phyloP scores from a whole-genome alignment of 2,329 filamentous ascomycete genomes.

The Podosphaera fusca region DNA sequence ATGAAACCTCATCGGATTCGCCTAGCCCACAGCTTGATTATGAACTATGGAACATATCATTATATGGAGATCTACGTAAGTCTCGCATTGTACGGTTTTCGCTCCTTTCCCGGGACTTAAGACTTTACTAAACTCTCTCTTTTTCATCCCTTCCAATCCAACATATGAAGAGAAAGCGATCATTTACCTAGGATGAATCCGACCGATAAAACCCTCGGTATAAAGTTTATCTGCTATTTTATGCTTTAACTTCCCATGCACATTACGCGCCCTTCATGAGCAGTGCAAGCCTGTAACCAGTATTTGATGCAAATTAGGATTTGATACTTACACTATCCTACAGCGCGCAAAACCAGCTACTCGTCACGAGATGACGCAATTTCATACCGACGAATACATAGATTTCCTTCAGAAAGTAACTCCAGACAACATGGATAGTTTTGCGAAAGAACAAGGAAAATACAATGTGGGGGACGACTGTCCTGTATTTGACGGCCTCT shows the following conservation, averaged over 20 bases:
- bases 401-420: constrained; percentile 89
- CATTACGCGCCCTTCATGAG: no score
- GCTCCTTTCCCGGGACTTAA: no score
- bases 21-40: constrained; percentile 81
- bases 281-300: no score
- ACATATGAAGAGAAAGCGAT: neutral
- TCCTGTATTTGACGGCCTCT: constrained; percentile 93
- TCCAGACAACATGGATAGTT: constrained; percentile 94
- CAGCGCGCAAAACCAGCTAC: constrained; percentile 71
- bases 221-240: no score
- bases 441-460: constrained; percentile 69
- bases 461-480: constrained; percentile 96
- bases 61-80: constrained; percentile 91
- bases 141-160: neutral
- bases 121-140: neutral
- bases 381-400: constrained; percentile 88
- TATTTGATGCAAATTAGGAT: no score
- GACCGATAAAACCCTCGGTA: no score
- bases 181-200: no score
- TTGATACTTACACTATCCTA: neutral
- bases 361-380: constrained; percentile 74
- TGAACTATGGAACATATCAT: constrained; percentile 88
- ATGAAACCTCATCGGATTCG: constrained; percentile 98
- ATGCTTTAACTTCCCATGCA: no score
- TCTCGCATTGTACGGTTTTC: constrained; percentile 5